Evolutionary conservation across 768 basidiomycete species (phyloP), one percentile per base, ranked within the genome.

Genomic region (Lentinula edodes): DNA sequence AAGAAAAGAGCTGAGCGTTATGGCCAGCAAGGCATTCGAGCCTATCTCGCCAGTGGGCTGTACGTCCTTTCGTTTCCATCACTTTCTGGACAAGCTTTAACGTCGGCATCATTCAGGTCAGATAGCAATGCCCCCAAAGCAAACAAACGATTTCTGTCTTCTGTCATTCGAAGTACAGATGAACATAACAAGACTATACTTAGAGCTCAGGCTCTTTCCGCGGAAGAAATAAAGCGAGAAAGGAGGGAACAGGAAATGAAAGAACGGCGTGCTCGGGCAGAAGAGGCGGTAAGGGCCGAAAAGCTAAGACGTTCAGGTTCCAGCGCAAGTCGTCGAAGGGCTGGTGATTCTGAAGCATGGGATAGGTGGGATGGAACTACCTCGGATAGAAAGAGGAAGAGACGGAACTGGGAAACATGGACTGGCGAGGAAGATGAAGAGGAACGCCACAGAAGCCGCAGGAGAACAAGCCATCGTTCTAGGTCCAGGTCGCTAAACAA

Each of bases 101-200:
- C 3, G 28, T 28, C 28, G 53, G 16, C 58, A 38, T 18, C 52
- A 57, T 61, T 12, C 61, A 91, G 88, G 60, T 73, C 82, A 5
- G 90, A 92, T 67, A 83, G 79, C 65, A 87, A 87, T 72, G 87
- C 85, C 1, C 93, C 93, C 0, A 86, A 83, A 65, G 74, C 95
- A 38, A 91, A 92, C 75, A 92, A 92, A 69, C 89, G 90, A 0
- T 92, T 92, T 69, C 75, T 92, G 28, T 82, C 85, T 0, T 87
- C 89, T 20, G 94, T 99, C 63, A 95, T 99, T 61, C 86, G 88
- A 66, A 94, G 85, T 65, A 97, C 97, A 4, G 95, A 97, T 70
- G 95, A 95, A 61, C 97, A 99, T 69, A 99, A 99, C 73, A 87
- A 89, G 74, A 86, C 90, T 12, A 78, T 99, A 51, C 71, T 92